These are phyloP conservation scores for Scheffersomyces cryptocercus DNA, from an alignment of 1,139 yeast genomes.

Conservation along the genomic window DNA sequence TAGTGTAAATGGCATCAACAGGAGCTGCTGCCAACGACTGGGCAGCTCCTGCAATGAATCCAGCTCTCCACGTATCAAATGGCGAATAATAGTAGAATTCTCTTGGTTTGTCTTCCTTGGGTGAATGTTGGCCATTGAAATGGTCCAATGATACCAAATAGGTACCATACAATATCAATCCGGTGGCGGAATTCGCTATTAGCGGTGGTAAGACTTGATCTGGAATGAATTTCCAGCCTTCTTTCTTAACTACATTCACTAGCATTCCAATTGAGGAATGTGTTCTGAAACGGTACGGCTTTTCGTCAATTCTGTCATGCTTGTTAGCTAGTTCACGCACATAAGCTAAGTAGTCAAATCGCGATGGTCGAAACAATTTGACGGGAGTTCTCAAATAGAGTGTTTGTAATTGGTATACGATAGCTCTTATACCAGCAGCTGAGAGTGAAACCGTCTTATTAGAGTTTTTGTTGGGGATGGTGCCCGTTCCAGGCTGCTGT, in stretches of 20 bases:
- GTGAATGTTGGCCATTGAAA: constrained; percentile 9
- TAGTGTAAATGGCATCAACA: constrained; percentile 82
- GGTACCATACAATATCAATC: constrained; percentile 79
- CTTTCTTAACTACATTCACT: constrained; percentile 65
- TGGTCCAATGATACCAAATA: constrained; percentile 58
- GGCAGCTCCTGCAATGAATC: constrained; percentile 80
- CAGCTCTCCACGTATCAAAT: constrained; percentile 72
- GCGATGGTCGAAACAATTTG: constrained; percentile 83
- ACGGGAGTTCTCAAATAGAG: constrained; percentile 81
- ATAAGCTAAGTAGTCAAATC: constrained; percentile 80
- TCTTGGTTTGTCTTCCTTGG: constrained; percentile 5
- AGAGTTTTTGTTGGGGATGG: constrained; percentile 14
- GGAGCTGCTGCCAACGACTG: constrained; percentile 96
- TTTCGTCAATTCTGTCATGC: constrained; percentile 46
- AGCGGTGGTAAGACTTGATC: constrained; percentile 84
- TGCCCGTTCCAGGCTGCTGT: too few relatives aligned
- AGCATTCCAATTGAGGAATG: constrained; percentile 80
- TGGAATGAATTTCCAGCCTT: constrained; percentile 89
- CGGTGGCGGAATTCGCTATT: constrained; percentile 84
- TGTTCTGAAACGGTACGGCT: constrained; percentile 68
- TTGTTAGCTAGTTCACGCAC: constrained; percentile 55
- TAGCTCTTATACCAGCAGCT: constrained; percentile 82
- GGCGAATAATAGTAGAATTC: constrained; percentile 27
- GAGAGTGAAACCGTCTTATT: constrained; percentile 48
- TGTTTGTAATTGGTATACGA: constrained; percentile 76